Percentiles rank a stretch among this genome's conserved stretches.
These are phyloP conservation scores for Fraxinus latifolia DNA, from an alignment of 305 asterid species.

Conservation along the genomic window DNA sequence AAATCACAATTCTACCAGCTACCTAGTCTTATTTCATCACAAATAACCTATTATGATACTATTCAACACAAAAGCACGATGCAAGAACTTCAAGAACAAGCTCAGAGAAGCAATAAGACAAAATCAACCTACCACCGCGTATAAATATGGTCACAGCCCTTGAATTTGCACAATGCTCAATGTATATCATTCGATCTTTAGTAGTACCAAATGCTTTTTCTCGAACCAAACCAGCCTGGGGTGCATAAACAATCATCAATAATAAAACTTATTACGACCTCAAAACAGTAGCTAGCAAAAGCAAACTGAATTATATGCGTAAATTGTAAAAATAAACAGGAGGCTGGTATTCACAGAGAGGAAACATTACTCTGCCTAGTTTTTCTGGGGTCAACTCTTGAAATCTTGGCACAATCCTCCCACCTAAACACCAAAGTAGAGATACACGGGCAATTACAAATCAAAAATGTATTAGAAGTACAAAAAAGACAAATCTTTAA, in stretches of 20 bases:
- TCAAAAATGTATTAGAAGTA: background rate
- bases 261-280: background rate
- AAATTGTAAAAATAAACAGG: background rate
- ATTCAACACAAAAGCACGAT: background rate
- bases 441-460: slow-evolving; percentile 10
- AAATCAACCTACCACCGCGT: slow-evolving; percentile 77
- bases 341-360: background rate
- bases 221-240: slow-evolving; percentile 92
- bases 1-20: background rate
- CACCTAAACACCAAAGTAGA: slow-evolving; percentile 45
- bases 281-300: background rate
- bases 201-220: slow-evolving; percentile 95
- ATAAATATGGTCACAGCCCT: slow-evolving; percentile 93
- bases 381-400: slow-evolving; percentile 89
- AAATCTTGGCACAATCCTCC: slow-evolving; percentile 97
- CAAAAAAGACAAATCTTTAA: background rate
- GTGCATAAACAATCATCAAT: slow-evolving; percentile 12
- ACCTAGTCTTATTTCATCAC: background rate
- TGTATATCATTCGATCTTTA: slow-evolving; percentile 90
- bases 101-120: background rate
- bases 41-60: background rate
- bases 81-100: background rate
- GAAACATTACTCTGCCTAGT: slow-evolving; percentile 59
- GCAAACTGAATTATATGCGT: background rate
- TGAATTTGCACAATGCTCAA: slow-evolving; percentile 98